Base-by-base conservation (phyloP, 2,329 filamentous ascomycete species). In the Ceratocystis cacaofunesta region DNA sequence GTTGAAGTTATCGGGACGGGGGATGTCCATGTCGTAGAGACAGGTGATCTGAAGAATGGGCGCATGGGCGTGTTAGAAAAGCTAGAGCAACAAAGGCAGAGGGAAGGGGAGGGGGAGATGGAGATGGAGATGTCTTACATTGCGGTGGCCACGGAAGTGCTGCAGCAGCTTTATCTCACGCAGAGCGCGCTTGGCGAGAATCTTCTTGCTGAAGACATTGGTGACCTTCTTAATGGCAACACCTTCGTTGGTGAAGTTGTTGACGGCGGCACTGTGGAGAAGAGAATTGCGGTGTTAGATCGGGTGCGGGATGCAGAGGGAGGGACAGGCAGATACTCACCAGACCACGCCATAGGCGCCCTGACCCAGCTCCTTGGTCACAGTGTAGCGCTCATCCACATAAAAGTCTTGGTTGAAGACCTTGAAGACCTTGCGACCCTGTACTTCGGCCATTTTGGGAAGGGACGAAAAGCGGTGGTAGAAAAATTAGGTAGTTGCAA, bases 141-240 rank as follows among this genome's bases (percentile, higher is more conserved):
- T 92, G 72, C 89, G 86, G 73, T 92, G 89, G 64, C 89, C 89
- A 72, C 94, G 85, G 79, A 99, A 99, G 78, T 99, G 94, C 79
- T 97, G 92, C 69, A 99, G 82, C 71, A 99, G 84, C 84, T 97
- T 99, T 78, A 99, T 97, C 79, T 99, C 94, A 76, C 94, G 86
- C 80, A 99, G 78, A 62, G 94, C 94, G 73, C 94, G 89, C 85
- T 99, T 99, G 72, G 94, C 94, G 70, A 99, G 83, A 71, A 99
- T 99, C 85, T 97, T 97, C 80, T 99, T 99, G 83, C 91, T 96
- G 78, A 99, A 99, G 72, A 99, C 92, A 88, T 99, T 99, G 80
- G 94, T 99, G 75, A 99, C 90, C 79, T 99, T 99, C 79, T 99
- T 99, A 81, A 99, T 94, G 72, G 94, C 94, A 69, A 99, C 92